Conservation (phyloP, 176 grass and related monocot genomes). For the Poa annua region DNA sequence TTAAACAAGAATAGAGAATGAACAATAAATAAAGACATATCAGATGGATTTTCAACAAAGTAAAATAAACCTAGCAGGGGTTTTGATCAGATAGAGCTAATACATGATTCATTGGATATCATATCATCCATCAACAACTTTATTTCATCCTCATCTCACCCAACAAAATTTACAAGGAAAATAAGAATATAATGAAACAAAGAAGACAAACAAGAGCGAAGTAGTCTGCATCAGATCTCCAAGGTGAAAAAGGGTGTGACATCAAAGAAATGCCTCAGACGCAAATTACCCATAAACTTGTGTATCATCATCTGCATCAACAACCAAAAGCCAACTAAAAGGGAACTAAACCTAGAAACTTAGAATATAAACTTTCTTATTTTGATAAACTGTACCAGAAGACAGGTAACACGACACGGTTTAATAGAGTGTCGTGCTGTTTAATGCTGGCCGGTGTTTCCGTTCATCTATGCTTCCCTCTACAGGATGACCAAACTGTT, state of each 20-base stretch:
- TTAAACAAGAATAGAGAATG: too few species aligned
- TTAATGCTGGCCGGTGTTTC: slow-evolving; percentile 51
- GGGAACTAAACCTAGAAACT: too few species aligned
- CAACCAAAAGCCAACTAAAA: neutral
- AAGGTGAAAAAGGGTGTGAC: slow-evolving; percentile 19
- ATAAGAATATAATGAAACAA: neutral
- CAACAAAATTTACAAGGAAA: neutral
- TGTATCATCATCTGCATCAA: neutral
- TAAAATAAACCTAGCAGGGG: too few species aligned
- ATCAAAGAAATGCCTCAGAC: slow-evolving; percentile 10
- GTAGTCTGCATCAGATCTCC: neutral
- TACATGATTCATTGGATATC: slow-evolving; percentile 3
- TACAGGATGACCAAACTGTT: slow-evolving; percentile 42
- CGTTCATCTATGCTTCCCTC: slow-evolving; percentile 54
- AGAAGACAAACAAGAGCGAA: neutral
- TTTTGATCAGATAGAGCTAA: neutral
- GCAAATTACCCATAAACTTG: slow-evolving; percentile 16
- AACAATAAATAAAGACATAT: too few species aligned
- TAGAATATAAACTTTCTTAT: too few species aligned
- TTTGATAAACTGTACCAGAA: neutral
- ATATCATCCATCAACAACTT: neutral
- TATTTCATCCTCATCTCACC: neutral
- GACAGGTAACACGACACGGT: slow-evolving; percentile 54
- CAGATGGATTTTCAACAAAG: too few species aligned
- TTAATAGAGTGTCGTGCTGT: slow-evolving; percentile 41